Evolutionary conservation across 768 basidiomycete genomes (phyloP), one percentile per base, ranked within the genome.

Genomic region (Collybia nuda): DNA sequence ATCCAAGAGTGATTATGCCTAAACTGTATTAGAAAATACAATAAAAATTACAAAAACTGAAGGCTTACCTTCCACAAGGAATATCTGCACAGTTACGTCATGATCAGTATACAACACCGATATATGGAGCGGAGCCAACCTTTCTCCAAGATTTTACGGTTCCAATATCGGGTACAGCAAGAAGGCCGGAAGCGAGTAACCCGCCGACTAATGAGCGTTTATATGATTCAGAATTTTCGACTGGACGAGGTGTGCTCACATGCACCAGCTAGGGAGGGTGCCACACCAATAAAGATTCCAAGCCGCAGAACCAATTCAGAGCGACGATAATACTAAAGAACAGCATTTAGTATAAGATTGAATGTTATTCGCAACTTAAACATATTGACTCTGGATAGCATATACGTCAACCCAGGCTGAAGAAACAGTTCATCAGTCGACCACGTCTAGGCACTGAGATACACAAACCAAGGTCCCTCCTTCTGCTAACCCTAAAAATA

Each of bases 11-110:
- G 3, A 74, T 72, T 17, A 70, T 67, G 5, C 70, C 68, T 69
- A 40, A n/a, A n/a, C n/a, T n/a, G n/a, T n/a, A n/a, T n/a, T 32
- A 2, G 12, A 5, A 32, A 18, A 7, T 29, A 32, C 7, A 32
- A 7, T 41, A 48, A 3, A 18, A 6, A 28, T 6, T 24, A n/a
- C 11, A n/a, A 3, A 21, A 14, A 14, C 4, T 12, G 26, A 39
- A 48, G 3, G 23, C 24, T n/a, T 49, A 69, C 72, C 75, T 67
- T 76, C 74, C 35, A 75, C 52, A 22, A 77, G 63, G 47, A 77
- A 75, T 23, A 77, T 72, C 59, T 76, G 6, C 3, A 26, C 32
- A 6, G 38, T 24, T 24, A 24, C n/a, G n/a, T n/a, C n/a, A n/a
- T n/a, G n/a, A n/a, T n/a, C n/a, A 29, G 15, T 9, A 18, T 38